A percentile compares a stretch with the other conserved stretches of the same genome.
Conservation (phyloP, 441 rosid species). For the Pelargonium australe region DNA sequence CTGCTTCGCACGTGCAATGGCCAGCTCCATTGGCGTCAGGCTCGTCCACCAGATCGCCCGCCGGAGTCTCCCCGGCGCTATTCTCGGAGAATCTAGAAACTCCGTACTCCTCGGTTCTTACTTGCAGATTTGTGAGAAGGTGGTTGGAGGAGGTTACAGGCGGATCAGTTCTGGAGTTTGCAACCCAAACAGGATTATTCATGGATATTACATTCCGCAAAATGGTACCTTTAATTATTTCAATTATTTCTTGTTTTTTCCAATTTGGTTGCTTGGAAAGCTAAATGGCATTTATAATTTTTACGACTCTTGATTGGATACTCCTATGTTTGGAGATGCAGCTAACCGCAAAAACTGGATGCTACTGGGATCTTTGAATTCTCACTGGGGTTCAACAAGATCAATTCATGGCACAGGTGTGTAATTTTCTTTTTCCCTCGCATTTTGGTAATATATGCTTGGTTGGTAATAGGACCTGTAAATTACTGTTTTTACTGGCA, state of each 20-base stretch:
- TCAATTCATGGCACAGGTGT: constrained; percentile 81
- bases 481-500: neutral
- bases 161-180: constrained; percentile 33
- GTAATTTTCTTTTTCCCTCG: neutral
- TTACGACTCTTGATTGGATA: neutral
- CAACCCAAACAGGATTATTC: constrained; percentile 22
- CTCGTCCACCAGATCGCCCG: constrained; percentile 45
- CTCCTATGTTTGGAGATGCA: constrained; percentile 28
- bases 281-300: neutral
- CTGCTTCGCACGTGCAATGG: constrained; percentile 35
- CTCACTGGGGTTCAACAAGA: constrained; percentile 39
- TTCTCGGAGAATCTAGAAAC: constrained; percentile 27
- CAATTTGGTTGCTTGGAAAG: neutral
- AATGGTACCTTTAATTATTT: constrained; percentile 25
- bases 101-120: constrained; percentile 27
- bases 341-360: constrained; percentile 44
- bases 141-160: constrained; percentile 37
- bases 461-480: neutral
- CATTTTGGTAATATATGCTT: neutral
- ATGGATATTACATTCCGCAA: constrained; percentile 29
- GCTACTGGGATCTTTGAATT: constrained; percentile 37
- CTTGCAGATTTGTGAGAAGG: constrained; percentile 32
- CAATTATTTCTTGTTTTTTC: neutral
- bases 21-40: constrained; percentile 54
- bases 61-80: constrained; percentile 33